Base-by-base conservation (phyloP, 2,329 filamentous ascomycete species). In the Aureobasidium uvarum region DNA sequence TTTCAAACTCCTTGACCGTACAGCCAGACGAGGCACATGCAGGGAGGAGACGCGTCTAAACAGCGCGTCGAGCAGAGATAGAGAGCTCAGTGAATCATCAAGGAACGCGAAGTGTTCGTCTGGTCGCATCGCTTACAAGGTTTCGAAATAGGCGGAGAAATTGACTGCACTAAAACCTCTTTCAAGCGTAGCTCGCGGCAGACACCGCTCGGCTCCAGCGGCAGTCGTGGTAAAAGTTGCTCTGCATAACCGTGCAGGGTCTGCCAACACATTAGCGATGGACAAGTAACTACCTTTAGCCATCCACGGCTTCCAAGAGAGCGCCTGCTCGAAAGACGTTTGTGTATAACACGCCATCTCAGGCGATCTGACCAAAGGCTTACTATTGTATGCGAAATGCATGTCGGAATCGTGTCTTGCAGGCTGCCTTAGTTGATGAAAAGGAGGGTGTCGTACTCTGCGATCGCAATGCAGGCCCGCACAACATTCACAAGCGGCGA, bases 341-440 rank as follows among this genome's bases (percentile, higher is more conserved):
- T 59, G 55, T 59, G 56, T 60, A 48, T 38, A 48, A 36, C 56
- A 60, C 58, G 45, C 58, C 58, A 62, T 62, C 58, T 62, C 45
- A 50, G n/a, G 6, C 11, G 43, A 51, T 62, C 45, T 51, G 41
- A 62, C 39, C 18, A 20, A 31, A 39, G 45, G 43, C 58, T 51
- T 41, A 46, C 16, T 31, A 45, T 62, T 28, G 45, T 39, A 62
- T 50, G 43, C 45, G 33, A 51, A 23, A 41, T 46, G 58, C 58
- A 62, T 28, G 45, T 41, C 58, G 58, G 33, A 23, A 31, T n/a
- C 20, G 31, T 62, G 58, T 62, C 58, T 62, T 51, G 45, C 58
- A 62, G 58, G 58, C 45, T 51, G 48, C 41, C 56, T 20, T 36
- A 5, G 36, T 31, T 38, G 33, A 45, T 41, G 45, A 62, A 33